These are phyloP conservation scores for Cymbopogon flexuosus DNA, from an alignment of 202 grass and related monocot species.

Conservation along the genomic window DNA sequence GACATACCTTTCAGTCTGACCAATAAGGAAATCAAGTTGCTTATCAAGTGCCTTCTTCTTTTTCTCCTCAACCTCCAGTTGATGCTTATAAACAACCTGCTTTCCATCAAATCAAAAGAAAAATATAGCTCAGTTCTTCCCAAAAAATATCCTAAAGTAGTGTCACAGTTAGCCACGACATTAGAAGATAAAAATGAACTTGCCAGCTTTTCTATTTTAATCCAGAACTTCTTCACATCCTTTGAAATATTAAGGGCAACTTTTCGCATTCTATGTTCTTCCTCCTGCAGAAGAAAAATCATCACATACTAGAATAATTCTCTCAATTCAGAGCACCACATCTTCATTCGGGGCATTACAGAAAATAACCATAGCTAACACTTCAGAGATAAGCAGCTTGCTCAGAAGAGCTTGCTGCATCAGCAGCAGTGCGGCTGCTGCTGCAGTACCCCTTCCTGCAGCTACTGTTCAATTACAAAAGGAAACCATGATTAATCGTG, in stretches of 20 bases:
- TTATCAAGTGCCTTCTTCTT: conserved; percentile 97
- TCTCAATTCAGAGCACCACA: neutral
- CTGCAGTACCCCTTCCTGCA: neutral
- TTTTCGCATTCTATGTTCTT: conserved; percentile 85
- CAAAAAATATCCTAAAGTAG: conserved; percentile 19
- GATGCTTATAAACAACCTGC: conserved; percentile 93
- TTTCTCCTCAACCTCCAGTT: conserved; percentile 86
- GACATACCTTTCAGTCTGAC: conserved; percentile 90
- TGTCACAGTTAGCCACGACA: conserved; percentile 1
- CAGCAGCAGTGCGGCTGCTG: no score
- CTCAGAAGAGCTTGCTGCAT: neutral
- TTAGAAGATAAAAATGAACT: conserved; percentile 34
- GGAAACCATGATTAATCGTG: neutral
- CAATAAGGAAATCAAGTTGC: conserved; percentile 95
- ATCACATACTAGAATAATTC: conserved; percentile 14
- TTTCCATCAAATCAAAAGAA: conserved; percentile 14
- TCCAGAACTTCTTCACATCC: conserved; percentile 99
- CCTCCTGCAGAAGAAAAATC: conserved; percentile 53
- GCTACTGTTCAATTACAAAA: neutral
- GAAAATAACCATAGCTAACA: conserved; percentile 20
- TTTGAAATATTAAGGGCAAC: conserved; percentile 94
- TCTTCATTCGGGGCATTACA: conserved; percentile 1
- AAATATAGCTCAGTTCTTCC: conserved; percentile 20
- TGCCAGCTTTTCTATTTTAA: conserved; percentile 95
- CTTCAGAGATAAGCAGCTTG: conserved; percentile 10